Conservation (phyloP, 106 monocot species). For the Triglochin maritima region DNA sequence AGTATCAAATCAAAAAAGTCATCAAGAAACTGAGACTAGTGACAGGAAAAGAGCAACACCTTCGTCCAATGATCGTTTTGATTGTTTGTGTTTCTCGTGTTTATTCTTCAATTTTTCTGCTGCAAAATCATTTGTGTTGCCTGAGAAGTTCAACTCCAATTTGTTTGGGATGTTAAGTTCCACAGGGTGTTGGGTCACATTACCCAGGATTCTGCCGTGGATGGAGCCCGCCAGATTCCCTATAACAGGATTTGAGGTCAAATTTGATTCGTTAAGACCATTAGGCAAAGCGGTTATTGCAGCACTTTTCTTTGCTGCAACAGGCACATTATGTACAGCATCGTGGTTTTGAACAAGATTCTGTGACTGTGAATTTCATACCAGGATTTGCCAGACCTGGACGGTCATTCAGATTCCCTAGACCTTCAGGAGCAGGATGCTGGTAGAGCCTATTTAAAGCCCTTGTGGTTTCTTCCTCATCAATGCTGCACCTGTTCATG, state of each 20-base stretch:
- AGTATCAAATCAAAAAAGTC: not conserved
- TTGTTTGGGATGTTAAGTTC: conserved; percentile 25
- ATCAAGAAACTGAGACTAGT: conserved; percentile 4
- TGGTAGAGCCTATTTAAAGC: conserved; percentile 31
- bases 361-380: conserved; percentile 1
- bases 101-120: conserved; percentile 27
- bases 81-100: conserved; percentile 28
- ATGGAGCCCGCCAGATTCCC: conserved; percentile 15
- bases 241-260: conserved; percentile 11
- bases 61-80: conserved; percentile 33
- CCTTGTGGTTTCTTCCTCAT: conserved; percentile 33
- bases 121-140: conserved; percentile 24
- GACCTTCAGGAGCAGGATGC: conserved; percentile 12
- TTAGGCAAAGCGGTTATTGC: conserved; percentile 7
- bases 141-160: conserved; percentile 7
- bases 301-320: conserved; percentile 19
- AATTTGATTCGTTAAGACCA: conserved; percentile 5
- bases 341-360: conserved; percentile 9
- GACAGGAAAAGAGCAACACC: conserved; percentile 30
- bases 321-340: not conserved
- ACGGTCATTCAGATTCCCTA: conserved; percentile 2
- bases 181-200: conserved; percentile 18
- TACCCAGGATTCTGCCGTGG: conserved; percentile 26
- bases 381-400: conserved; percentile 13
- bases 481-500: conserved; percentile 33